Conservation (phyloP, 192 early-diverging fungal genomes). For the Podila verticillata region DNA sequence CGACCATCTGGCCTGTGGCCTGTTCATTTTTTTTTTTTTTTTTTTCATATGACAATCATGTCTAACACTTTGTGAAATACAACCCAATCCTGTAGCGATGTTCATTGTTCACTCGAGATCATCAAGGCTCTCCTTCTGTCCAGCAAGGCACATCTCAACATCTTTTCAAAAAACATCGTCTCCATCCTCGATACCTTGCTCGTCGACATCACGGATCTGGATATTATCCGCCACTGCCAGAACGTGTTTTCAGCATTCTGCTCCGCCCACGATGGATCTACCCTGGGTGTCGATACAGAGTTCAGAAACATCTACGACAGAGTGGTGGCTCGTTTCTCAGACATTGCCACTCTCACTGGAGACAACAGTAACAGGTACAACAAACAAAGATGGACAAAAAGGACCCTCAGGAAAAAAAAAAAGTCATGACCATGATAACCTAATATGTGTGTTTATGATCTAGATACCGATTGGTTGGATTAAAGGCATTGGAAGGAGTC, state of each 20-base stretch:
- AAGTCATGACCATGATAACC: not conserved
- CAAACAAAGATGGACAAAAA: not conserved
- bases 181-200: constrained; percentile 64
- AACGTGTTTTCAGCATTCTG: constrained; percentile 75
- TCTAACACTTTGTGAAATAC: constrained; percentile 1
- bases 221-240: constrained; percentile 46
- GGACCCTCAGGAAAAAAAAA: not conserved
- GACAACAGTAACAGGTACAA: constrained; percentile 37
- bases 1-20: no score
- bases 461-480: constrained; percentile 64
- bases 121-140: constrained; percentile 74
- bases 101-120: constrained; percentile 77
- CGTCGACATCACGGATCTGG: constrained; percentile 41
- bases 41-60: no score
- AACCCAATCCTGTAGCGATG: constrained; percentile 49
- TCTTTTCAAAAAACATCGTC: constrained; percentile 86
- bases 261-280: constrained; percentile 72
- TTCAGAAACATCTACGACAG: constrained; percentile 65
- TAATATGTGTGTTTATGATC: not conserved
- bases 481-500: constrained; percentile 69
- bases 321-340: constrained; percentile 64
- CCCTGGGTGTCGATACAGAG: constrained; percentile 74
- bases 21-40: no score
- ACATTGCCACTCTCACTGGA: constrained; percentile 44
- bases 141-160: constrained; percentile 80